These are phyloP conservation scores for Fraxinus nigra DNA, from an alignment of 305 asterid genomes.

Conservation along the genomic window DNA sequence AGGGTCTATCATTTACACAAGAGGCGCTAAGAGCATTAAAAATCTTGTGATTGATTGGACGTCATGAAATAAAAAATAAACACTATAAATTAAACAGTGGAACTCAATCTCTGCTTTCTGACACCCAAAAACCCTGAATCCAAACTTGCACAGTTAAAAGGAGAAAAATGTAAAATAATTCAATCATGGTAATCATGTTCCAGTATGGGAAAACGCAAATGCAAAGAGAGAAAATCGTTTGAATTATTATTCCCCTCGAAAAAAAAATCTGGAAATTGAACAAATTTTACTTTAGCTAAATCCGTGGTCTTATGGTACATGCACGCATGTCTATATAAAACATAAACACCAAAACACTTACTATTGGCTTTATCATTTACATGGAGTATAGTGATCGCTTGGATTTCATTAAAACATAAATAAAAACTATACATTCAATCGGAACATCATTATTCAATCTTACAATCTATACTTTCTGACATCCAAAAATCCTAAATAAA, in stretches of 20 bases:
- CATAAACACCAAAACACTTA: neutral
- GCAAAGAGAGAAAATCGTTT: neutral
- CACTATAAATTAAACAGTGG: neutral
- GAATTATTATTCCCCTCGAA: slow-evolving; percentile 14
- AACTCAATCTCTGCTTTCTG: neutral
- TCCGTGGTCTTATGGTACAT: neutral
- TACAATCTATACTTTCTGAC: neutral
- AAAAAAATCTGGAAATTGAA: neutral
- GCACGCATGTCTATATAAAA: neutral
- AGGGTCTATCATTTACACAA: neutral
- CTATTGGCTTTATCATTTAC: neutral
- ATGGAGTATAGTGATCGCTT: neutral
- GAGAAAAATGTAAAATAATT: neutral
- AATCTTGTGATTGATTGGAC: neutral
- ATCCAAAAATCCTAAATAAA: neutral
- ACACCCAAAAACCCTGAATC: slow-evolving; percentile 31
- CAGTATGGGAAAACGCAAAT: neutral
- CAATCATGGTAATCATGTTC: slow-evolving; percentile 11
- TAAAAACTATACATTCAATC: neutral
- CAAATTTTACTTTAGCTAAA: neutral
- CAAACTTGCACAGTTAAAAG: neutral
- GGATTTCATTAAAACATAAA: neutral
- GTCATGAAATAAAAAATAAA: neutral
- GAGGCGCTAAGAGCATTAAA: neutral
- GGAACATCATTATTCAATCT: neutral